Conservation (phyloP, 768 basidiomycete species). For the Asterophora parasitica region DNA sequence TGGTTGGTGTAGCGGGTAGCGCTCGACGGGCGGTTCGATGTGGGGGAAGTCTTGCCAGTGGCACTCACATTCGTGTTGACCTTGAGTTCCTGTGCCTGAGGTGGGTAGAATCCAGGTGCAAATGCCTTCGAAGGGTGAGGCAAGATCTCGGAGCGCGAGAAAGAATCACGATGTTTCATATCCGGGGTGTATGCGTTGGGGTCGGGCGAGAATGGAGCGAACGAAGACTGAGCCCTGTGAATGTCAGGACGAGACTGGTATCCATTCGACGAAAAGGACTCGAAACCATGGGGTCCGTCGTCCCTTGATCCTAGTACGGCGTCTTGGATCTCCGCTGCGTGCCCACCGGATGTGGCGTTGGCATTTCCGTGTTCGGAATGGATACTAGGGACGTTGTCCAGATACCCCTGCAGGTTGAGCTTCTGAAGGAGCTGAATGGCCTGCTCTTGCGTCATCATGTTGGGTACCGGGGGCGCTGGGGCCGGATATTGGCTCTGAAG, state of each 20-base stretch:
- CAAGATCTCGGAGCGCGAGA: conserved; percentile 35
- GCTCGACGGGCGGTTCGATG: conserved; percentile 38
- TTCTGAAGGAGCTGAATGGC: conserved; percentile 59
- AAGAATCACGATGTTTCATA: conserved; percentile 31
- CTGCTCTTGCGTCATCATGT: conserved; percentile 54
- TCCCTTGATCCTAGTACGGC: conserved; percentile 15
- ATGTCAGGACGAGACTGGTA: conserved; percentile 29
- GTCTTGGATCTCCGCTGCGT: conserved; percentile 14
- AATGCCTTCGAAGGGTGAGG: conserved; percentile 48
- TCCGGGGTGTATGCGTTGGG: conserved; percentile 44
- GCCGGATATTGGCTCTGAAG: conserved; percentile 41
- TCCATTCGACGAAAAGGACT: conserved; percentile 17
- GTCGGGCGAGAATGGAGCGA: conserved; percentile 81
- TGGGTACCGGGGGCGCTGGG: conserved; percentile 19
- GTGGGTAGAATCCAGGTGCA: conserved; percentile 46
- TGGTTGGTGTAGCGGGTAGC: conserved; percentile 42
- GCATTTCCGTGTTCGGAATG: conserved; percentile 8
- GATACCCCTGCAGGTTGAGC: conserved; percentile 39
- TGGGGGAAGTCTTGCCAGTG: conserved; percentile 38
- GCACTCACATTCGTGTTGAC: conserved; percentile 14
- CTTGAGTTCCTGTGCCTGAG: conserved; percentile 36
- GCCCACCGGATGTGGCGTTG: conserved; percentile 8
- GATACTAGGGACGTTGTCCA: conserved; percentile 19
- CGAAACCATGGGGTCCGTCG: conserved; percentile 16
- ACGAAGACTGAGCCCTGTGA: conserved; percentile 37